Percentiles rank a stretch among this genome's conserved stretches.
These are phyloP conservation scores for Thraustochytrium striatum DNA, from an alignment of 352 stramenopile genomes.

Conservation along the genomic window DNA sequence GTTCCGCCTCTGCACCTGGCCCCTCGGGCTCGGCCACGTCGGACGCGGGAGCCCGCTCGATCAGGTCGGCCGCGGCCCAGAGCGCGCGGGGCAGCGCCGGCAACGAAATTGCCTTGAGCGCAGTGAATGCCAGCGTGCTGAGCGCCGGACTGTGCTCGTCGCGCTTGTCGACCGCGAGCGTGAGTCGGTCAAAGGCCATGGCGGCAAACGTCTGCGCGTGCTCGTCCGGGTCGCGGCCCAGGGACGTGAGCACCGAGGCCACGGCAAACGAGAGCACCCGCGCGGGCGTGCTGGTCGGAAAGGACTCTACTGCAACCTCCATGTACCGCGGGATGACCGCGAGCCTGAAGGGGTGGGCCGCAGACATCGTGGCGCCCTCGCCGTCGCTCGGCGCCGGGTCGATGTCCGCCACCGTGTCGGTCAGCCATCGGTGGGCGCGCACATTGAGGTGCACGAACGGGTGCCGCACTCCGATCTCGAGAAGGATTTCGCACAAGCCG, in stretches of 20 bases:
- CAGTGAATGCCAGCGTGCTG: neutral
- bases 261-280: conserved; percentile 10
- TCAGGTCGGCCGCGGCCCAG: no score
- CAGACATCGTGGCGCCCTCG: neutral
- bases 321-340: conserved; percentile 12
- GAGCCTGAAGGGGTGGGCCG: neutral
- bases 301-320: neutral
- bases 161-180: conserved; percentile 18
- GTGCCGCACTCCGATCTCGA: conserved; percentile 13
- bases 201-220: conserved; percentile 1
- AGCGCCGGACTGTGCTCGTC: neutral
- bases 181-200: conserved; percentile 4
- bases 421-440: conserved; percentile 22
- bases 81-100: neutral
- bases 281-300: neutral
- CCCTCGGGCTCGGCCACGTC: no score
- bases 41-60: no score
- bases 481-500: neutral
- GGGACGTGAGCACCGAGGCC: neutral
- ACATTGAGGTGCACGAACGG: conserved; percentile 43
- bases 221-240: neutral
- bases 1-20: no score
- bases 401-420: neutral
- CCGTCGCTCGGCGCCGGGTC: neutral
- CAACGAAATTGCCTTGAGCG: neutral